Percentiles rank a stretch among this genome's conserved stretches.
phyloP scores from a whole-genome alignment of 2,329 filamentous ascomycete species.

The Monilinia laxa region DNA sequence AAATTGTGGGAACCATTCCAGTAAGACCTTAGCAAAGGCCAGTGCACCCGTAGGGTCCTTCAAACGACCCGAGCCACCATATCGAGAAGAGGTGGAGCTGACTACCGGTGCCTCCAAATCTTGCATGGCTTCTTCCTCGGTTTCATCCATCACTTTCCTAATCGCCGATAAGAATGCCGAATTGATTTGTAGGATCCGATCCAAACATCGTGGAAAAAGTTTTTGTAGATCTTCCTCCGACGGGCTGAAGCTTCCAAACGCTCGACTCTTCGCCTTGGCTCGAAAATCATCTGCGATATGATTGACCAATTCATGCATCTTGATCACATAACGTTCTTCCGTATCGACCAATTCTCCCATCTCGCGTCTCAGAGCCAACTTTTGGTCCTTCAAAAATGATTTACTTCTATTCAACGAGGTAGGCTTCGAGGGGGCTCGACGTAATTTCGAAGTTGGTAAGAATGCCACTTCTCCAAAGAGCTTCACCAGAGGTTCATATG shows the following conservation, averaged over 20 bases:
- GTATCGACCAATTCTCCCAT: constrained; percentile 90
- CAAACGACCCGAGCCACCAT: constrained; percentile 47
- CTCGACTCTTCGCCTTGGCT: constrained; percentile 60
- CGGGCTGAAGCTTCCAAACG: constrained; percentile 65
- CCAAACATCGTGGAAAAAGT: constrained; percentile 78
- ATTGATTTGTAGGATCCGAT: constrained; percentile 79
- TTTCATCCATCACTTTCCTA: constrained; percentile 74
- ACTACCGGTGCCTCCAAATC: constrained; percentile 66
- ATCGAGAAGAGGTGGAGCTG: constrained; percentile 48
- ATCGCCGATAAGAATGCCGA: constrained; percentile 76
- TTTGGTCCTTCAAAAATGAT: constrained; percentile 77
- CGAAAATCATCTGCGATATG: constrained; percentile 80
- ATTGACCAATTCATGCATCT: constrained; percentile 79
- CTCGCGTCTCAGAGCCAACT: constrained; percentile 80
- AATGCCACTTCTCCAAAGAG: constrained; percentile 83
- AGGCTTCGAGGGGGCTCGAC: constrained; percentile 83
- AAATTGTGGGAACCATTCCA: constrained; percentile 93
- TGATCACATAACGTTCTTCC: constrained; percentile 88
- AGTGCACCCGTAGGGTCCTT: constrained; percentile 77
- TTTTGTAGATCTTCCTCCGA: constrained; percentile 69
- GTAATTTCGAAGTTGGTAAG: constrained; percentile 78
- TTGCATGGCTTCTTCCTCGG: constrained; percentile 73
- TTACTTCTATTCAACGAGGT: constrained; percentile 76
- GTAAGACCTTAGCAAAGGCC: constrained; percentile 74
- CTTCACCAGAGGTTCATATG: constrained; percentile 73